Evolutionary conservation across 495 filamentous ascomycete species (phyloP).

Genomic region (Aspergillus coremiiformis): DNA sequence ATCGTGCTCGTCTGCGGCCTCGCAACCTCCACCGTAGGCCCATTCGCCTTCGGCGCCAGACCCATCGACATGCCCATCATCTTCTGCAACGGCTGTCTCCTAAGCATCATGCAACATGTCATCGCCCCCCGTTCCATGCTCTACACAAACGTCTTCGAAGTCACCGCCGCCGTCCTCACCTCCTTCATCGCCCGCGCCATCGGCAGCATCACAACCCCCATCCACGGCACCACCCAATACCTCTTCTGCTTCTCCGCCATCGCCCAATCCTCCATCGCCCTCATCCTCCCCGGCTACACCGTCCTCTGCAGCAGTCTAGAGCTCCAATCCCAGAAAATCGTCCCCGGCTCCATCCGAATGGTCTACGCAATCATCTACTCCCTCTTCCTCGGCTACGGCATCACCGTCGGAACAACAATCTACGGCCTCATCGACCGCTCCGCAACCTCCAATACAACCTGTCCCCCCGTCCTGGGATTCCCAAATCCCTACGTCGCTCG

Average conservation of each 20-base stretch:
- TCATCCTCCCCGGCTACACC: conserved; percentile 81
- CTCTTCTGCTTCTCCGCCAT: conserved; percentile 85
- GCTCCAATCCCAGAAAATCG: conserved; percentile 72
- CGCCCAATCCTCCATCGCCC: conserved; percentile 81
- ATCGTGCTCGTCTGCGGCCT: conserved; percentile 71
- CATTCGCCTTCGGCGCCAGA: conserved; percentile 79
- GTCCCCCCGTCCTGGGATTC: conserved; percentile 39
- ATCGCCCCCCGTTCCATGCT: conserved; percentile 69
- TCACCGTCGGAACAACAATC: conserved; percentile 83
- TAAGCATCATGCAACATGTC: conserved; percentile 72
- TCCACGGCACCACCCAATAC: conserved; percentile 39
- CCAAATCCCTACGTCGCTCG: conserved; percentile 25
- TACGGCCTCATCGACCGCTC: conserved; percentile 71
- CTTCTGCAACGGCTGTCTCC: conserved; percentile 74
- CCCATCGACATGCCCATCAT: conserved; percentile 79
- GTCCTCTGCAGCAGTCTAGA: conserved; percentile 78
- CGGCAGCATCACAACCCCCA: conserved; percentile 55
- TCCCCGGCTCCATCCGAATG: conserved; percentile 89
- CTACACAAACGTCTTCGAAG: conserved; percentile 76
- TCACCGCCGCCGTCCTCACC: conserved; percentile 71
- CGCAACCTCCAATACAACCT: conserved; percentile 63
- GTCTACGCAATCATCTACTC: conserved; percentile 92
- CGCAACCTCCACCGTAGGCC: conserved; percentile 67
- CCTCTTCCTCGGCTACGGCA: conserved; percentile 84
- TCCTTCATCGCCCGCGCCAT: conserved; percentile 79